Base-by-base conservation (phyloP, 1,284 basidiomycete species). In the Naganishia albida region DNA sequence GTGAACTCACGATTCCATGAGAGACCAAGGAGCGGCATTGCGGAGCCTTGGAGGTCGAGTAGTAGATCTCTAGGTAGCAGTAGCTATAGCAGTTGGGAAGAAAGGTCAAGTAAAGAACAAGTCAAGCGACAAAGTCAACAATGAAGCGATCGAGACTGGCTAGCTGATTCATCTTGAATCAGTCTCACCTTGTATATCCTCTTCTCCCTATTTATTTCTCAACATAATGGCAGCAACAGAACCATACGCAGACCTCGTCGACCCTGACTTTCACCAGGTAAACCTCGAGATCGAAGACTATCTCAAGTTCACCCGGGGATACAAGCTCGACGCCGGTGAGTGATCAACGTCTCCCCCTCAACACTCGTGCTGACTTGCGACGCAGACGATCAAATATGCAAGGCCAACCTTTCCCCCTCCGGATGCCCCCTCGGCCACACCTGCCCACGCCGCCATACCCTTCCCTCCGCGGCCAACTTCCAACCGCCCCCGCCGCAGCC, bases 231-330 rank as follows among this genome's bases (percentile, higher is more conserved):
- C 49, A 13, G 39, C n/a, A 26, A 15, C 51, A 30, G 60, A 62
- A 28, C 28, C 50, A 16, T 52, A 26, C 49, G 38, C 74, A 73
- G 91, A 94, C 79, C 83, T 91, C 68, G 83, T 95, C 53, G 81
- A 87, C 69, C 91, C 91, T 6, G 91, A 95, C 74, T 95, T 96
- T 74, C 90, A 94, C 76, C 94, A 98, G 76, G 89, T 92, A 73
- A 92, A 90, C 75, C 89, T 97, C 68, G 82, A 84, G 62, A 87
- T 91, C 67, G 95, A 99, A 78, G 74, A 81, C 7, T 91, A 87
- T 76, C 84, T 95, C 72, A 98, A 98, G 79, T 82, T 84, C 53
- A 88, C 93, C 59, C 85, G 93, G 39, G 85, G 86, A 20, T 80
- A 97, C 75, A 95, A 94, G 78, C 87, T 99, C 54, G 95, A 98